Percentiles rank a stretch among this genome's conserved stretches.
phyloP scores from a whole-genome alignment of 306 rosid species.

The Cicer yamashitae region DNA sequence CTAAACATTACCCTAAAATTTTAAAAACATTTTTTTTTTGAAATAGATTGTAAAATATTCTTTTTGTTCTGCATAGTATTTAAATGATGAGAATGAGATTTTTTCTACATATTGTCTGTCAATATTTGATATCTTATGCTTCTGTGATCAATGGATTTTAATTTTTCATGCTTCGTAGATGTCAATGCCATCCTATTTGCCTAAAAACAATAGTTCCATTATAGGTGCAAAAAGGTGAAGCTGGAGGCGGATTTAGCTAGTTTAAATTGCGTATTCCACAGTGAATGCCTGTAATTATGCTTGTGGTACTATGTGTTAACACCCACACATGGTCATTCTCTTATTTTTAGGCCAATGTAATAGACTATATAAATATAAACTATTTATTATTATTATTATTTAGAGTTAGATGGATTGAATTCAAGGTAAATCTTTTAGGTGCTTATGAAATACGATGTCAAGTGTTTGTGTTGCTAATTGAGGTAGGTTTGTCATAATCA shows the following conservation, averaged over 20 bases:
- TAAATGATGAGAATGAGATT: background rate
- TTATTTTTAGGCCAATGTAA: background rate
- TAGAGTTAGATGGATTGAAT: background rate
- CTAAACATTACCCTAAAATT: conserved; percentile 5
- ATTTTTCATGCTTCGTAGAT: background rate
- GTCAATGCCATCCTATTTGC: background rate
- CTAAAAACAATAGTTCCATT: background rate
- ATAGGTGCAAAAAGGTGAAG: background rate
- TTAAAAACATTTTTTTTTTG: background rate
- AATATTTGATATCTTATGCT: background rate
- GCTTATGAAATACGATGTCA: conserved; percentile 1
- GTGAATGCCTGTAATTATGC: background rate
- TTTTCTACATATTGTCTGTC: background rate
- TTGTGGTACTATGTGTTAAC: conserved; percentile 27
- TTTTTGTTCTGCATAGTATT: background rate
- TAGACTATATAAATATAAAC: background rate
- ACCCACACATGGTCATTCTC: background rate
- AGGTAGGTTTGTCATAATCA: conserved; percentile 21
- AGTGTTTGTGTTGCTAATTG: conserved; percentile 2
- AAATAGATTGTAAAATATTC: background rate
- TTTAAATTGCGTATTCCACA: background rate
- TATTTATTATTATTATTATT: background rate
- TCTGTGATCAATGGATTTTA: background rate
- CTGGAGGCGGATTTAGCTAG: conserved; percentile 22
- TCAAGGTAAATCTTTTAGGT: background rate